Conservation (phyloP, 148 eudicot species). For the Pharnaceum exiguum region DNA sequence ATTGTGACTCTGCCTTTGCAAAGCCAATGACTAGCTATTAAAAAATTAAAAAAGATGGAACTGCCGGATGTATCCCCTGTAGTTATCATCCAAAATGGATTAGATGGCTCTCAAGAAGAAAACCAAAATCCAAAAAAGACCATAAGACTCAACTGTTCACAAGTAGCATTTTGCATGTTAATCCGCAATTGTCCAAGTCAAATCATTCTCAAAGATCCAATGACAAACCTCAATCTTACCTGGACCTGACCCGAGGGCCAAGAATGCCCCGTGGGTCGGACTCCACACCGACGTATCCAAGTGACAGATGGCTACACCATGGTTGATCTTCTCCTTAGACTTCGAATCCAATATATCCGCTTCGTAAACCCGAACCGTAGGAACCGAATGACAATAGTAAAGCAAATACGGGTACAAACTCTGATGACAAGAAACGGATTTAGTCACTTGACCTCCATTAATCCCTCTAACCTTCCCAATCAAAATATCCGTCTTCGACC, state of each 20-base stretch:
- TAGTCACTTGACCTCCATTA: conserved; percentile 68
- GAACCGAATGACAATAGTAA: conserved; percentile 86
- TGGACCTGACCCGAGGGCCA: conserved; percentile 70
- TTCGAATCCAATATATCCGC: conserved; percentile 67
- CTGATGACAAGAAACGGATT: conserved; percentile 80
- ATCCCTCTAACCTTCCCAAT: conserved; percentile 63
- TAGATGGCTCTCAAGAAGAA: conserved; percentile 24
- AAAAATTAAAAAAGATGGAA: not conserved
- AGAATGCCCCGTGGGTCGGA: conserved; percentile 70
- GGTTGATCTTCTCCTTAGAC: conserved; percentile 55
- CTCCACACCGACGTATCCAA: conserved; percentile 83
- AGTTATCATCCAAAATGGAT: not conserved
- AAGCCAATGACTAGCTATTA: conserved; percentile 22
- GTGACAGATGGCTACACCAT: conserved; percentile 83
- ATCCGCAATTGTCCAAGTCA: conserved; percentile 74
- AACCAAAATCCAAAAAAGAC: conserved; percentile 6
- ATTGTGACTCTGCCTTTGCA: conserved; percentile 24
- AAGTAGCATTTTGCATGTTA: conserved; percentile 9
- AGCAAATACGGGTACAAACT: conserved; percentile 73
- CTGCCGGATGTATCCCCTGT: not conserved
- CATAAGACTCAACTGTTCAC: not conserved
- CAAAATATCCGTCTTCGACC: conserved; percentile 42
- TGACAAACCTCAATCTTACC: conserved; percentile 91
- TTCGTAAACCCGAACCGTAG: conserved; percentile 78
- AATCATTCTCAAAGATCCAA: conserved; percentile 91